Base-by-base conservation (phyloP, 163 green algal species). In the Trebouxia gelatinosa region DNA sequence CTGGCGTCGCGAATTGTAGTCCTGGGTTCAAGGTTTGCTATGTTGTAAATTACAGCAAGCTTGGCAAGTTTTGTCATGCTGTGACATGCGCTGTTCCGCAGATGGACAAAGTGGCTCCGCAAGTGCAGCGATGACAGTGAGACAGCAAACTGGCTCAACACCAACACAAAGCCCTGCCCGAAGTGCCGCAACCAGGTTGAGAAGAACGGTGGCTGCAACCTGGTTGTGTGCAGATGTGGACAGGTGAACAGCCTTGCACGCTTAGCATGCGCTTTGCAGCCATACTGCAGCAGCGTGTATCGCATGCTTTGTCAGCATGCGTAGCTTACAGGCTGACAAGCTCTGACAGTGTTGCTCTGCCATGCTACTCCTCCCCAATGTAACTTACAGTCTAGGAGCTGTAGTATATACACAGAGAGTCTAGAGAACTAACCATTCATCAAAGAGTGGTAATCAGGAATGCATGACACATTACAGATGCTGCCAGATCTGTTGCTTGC, bases 141-240 rank as follows among this genome's bases (percentile, higher is more conserved):
- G 80, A 96, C 91, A 11, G 71, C 79, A 34, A 91, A 93, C 74
- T 96, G 92, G 89, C 71, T 96, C 43, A 83, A 81, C 28, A 89
- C 89, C 68, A 91, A 93, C 88, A 95, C 89, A 61, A 94, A 93
- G 86, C 88, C 91, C 21, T 97, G 93, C 84, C 93, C 93, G 48
- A 97, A 96, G 83, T 97, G 93, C 80, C 34, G 51, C 64, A 95
- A 96, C 71, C 88, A 88, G 4, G 93, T 97, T 31, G 93, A 97
- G 86, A 97, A 97, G 86, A 96, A 94, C 65, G 91, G 91, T 23
- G 93, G 92, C 58, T 97, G 92, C 88, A 97, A 97, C 82, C 83
- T 95, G 23, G 92, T 97, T 29, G 70, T 88, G 48, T 95, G 91
- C 86, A 74, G 70, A 29, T 92, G 89, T 59, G 85, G 87, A 13